Percentiles rank a stretch among this genome's conserved stretches.
phyloP scores from a whole-genome alignment of 495 filamentous ascomycete genomes.

The Rhizodiscina lignyota region DNA sequence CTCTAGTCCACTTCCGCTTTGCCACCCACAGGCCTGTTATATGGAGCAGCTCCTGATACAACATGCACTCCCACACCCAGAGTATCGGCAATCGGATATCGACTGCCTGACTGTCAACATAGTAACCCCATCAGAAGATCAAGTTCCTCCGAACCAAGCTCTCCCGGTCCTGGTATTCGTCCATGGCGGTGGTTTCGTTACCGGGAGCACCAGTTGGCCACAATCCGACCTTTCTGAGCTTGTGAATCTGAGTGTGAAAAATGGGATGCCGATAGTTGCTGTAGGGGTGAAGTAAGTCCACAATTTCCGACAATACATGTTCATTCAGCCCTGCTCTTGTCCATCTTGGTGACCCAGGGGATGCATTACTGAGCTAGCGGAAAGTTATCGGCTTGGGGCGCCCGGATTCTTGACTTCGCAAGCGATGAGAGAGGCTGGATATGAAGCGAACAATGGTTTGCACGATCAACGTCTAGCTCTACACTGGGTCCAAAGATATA shows the following conservation, averaged over 20 bases:
- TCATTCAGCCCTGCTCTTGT: too few species aligned
- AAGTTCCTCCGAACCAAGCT: conserved; percentile 5
- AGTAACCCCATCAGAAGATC: conserved; percentile 4
- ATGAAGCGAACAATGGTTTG: conserved; percentile 13
- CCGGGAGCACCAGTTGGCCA: conserved; percentile 26
- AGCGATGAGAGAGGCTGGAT: conserved; percentile 12
- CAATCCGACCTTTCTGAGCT: conserved; percentile 22
- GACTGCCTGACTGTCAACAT: conserved; percentile 18
- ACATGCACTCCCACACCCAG: too few species aligned
- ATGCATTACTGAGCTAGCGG: too few species aligned
- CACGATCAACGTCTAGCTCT: conserved; percentile 10
- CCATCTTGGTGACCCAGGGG: too few species aligned
- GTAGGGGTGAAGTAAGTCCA: conserved; percentile 14
- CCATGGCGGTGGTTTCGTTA: conserved; percentile 16
- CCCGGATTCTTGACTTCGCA: conserved; percentile 12
- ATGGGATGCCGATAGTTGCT: conserved; percentile 6
- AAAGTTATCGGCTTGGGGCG: too few species aligned
- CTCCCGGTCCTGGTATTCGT: conserved; percentile 17
- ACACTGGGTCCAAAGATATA: conserved; percentile 9
- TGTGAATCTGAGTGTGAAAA: conserved; percentile 6
- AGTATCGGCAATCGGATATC: conserved; percentile 11
- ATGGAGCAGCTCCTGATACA: too few species aligned
- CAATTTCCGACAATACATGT: too few species aligned
- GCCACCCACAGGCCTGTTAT: too few species aligned
- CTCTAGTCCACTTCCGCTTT: too few species aligned